Evolutionary conservation across 148 eudicot species (phyloP).

Genomic region (Drosera capensis): DNA sequence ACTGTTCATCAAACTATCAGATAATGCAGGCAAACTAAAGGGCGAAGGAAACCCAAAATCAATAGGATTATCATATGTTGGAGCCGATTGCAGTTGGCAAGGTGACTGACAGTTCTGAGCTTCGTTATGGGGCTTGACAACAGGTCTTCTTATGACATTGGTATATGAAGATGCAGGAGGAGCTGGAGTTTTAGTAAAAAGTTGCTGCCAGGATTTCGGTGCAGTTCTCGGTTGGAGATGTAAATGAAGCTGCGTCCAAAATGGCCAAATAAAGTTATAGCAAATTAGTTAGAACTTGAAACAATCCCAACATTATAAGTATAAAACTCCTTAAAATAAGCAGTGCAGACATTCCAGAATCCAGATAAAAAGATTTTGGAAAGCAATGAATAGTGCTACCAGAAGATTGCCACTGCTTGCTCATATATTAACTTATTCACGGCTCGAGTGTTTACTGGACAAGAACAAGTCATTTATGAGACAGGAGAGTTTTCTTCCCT

Average conservation of each 20-base stretch:
- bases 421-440: no score
- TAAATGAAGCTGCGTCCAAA: conserved; percentile 39
- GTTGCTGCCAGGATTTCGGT: conserved; percentile 88
- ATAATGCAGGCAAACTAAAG: conserved; percentile 45
- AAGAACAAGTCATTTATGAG: no score
- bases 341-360: not conserved
- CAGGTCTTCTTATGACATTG: conserved; percentile 76
- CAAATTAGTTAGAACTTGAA: not conserved
- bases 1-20: conserved; percentile 31
- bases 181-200: conserved; percentile 56
- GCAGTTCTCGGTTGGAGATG: conserved; percentile 48
- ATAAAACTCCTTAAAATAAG: not conserved
- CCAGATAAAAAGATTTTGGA: not conserved
- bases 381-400: not conserved
- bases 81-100: conserved; percentile 26
- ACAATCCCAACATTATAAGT: not conserved
- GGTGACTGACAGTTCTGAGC: conserved; percentile 31
- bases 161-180: conserved; percentile 33
- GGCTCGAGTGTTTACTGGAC: no score
- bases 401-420: not conserved
- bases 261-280: not conserved
- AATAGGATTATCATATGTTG: conserved; percentile 69
- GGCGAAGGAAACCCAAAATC: conserved; percentile 66
- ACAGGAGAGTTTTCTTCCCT: no score
- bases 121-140: conserved; percentile 42